A percentile compares a stretch with the other conserved stretches of the same genome.
Evolutionary conservation across 176 grass and related monocot genomes (phyloP).

Genomic region (Sorghum bicolor): Sorghum_bicolor_NCBIv3 NC_012871.2:64367001-64367500

Average conservation of each 20-base stretch:
- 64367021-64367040: too few species aligned
- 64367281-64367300: too few species aligned
- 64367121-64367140: neutral
- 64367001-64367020: neutral
- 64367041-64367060: neutral
- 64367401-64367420: too few species aligned
- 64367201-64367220: constrained; percentile 12
- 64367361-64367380: too few species aligned
- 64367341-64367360: too few species aligned
- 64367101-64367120: neutral
- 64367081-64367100: neutral
- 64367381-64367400: too few species aligned
- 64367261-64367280: neutral
- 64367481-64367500: too few species aligned
- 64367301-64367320: too few species aligned
- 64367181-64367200: constrained; percentile 39
- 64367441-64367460: too few species aligned
- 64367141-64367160: neutral
- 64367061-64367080: neutral
- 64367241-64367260: neutral
- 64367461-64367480: too few species aligned
- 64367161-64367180: constrained; percentile 57
- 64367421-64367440: too few species aligned
- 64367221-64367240: neutral
- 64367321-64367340: too few species aligned